Base-by-base conservation (phyloP, 2,329 filamentous ascomycete species). In the Beauveria caledonica region DNA sequence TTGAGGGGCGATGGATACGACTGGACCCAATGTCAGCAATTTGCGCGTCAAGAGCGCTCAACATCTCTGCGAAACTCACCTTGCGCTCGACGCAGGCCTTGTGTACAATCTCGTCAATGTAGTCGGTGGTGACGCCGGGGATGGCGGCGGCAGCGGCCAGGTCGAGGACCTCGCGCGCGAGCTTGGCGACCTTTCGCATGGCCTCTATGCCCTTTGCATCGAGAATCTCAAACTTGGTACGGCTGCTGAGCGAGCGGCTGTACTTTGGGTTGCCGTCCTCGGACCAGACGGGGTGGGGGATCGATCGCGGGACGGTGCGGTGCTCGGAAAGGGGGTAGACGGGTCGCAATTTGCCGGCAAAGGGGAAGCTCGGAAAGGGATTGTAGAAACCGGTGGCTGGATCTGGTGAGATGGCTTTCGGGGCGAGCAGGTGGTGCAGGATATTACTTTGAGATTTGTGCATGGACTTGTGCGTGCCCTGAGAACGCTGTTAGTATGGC, bases 81-180 rank as follows among this genome's bases (percentile, higher is more conserved):
- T 97, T 84, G 75, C 94, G 85, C 76, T 97, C 93, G 65, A 97
- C 78, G 71, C 91, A 97, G 56, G 93, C 94, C 68, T 96, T 90
- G 78, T 99, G 94, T 45, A 96, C 92, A 64, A 97, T 80, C 75
- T 95, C 88, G 71, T 99, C 94, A 62, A 99, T 91, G 68, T 95
- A 87, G 71, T 99, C 94, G 7, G 94, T 97, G 7, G 93, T 97
- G 39, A 97, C 88, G 53, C 94, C 94, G n/a, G 94, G 93, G 70
- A 86, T 88, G 50, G 89, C 77, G 56, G 88, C 93, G 15, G 87
- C 85, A 0, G 91, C 94, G 1, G 92, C 91, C 70, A 96, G 89
- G 73, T 99, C 94, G 64, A 99, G 78, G 11, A 97, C 92, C 77
- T 99, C 94, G 72, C 94, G 83, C 19, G 89, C 90, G 63, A 97